Evolutionary conservation across 176 grass and related monocot species (phyloP).

Genomic region (Aegilops umbellulata): DNA sequence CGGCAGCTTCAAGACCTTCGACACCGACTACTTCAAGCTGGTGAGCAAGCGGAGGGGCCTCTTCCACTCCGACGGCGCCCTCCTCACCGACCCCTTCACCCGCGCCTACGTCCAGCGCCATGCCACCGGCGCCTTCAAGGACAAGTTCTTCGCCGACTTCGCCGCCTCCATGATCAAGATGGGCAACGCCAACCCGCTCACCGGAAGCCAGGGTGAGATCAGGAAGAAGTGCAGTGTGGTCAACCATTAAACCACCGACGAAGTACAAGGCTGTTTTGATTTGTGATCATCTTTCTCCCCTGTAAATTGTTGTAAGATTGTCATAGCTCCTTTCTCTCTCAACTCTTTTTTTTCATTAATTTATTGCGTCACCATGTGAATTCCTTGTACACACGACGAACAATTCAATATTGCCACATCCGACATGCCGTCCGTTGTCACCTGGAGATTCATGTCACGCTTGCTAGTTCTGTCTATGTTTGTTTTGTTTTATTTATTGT

Average conservation of each 20-base stretch:
- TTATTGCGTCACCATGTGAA: no score
- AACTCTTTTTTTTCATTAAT: no score
- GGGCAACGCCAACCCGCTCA: slow-evolving; percentile 51
- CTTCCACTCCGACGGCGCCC: slow-evolving; percentile 80
- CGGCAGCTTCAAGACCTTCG: slow-evolving; percentile 80
- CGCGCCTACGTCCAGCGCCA: slow-evolving; percentile 67
- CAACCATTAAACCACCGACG: slow-evolving; percentile 18
- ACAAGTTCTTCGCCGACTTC: slow-evolving; percentile 70
- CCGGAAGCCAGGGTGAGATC: slow-evolving; percentile 55
- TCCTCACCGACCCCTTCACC: slow-evolving; percentile 50
- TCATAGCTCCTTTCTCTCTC: no score
- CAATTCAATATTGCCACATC: no score
- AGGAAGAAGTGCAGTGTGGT: slow-evolving; percentile 62
- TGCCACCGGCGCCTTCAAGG: slow-evolving; percentile 19
- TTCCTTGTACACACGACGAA: no score
- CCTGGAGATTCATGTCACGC: no score
- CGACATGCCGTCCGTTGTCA: no score
- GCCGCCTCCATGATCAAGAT: slow-evolving; percentile 67
- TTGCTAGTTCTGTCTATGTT: no score
- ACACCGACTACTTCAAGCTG: slow-evolving; percentile 53
- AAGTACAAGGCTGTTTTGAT: no score
- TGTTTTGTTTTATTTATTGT: no score
- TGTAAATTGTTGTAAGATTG: no score
- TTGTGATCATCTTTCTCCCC: not conserved
- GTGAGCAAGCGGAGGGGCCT: slow-evolving; percentile 61